Conservation (phyloP, 768 basidiomycete genomes). For the Xerocomellus intermedius region DNA sequence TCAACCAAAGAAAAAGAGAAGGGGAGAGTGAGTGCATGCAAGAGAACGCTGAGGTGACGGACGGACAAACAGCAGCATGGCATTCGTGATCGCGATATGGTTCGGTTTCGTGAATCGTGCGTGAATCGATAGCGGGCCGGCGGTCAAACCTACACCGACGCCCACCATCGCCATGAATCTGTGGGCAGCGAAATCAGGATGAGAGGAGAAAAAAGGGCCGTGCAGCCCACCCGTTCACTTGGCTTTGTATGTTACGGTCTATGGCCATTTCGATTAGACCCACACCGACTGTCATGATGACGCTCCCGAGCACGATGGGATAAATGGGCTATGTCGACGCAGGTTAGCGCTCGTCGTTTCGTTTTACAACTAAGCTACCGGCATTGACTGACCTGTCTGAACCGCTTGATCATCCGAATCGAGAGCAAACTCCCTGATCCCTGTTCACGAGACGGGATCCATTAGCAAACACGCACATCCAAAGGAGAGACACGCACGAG, state of each 20-base stretch:
- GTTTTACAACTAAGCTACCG: background rate
- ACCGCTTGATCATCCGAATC: slow-evolving; percentile 33
- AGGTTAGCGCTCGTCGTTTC: background rate
- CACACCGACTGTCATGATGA: slow-evolving; percentile 39
- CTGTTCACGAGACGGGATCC: slow-evolving; percentile 15
- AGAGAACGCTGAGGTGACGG: background rate
- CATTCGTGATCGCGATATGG: slow-evolving; percentile 43
- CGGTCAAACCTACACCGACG: slow-evolving; percentile 41
- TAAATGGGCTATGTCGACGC: slow-evolving; percentile 36
- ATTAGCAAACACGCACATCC: background rate
- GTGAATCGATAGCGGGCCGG: slow-evolving; percentile 42
- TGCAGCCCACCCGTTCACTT: slow-evolving; percentile 36
- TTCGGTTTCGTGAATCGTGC: slow-evolving; percentile 45
- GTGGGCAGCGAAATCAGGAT: background rate
- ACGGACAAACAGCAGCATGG: slow-evolving; percentile 46
- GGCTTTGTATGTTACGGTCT: slow-evolving; percentile 32
- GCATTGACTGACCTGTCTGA: slow-evolving; percentile 35
- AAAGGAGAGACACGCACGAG: slow-evolving; percentile 31
- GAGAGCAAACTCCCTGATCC: slow-evolving; percentile 38
- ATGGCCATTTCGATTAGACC: slow-evolving; percentile 46
- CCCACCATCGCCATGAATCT: slow-evolving; percentile 48
- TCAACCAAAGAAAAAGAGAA: background rate
- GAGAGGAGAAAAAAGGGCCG: background rate
- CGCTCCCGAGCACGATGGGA: slow-evolving; percentile 39
- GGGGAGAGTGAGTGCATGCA: background rate